Conservation (phyloP, 2,329 filamentous ascomycete species). For the Corynespora cassiicola region DNA sequence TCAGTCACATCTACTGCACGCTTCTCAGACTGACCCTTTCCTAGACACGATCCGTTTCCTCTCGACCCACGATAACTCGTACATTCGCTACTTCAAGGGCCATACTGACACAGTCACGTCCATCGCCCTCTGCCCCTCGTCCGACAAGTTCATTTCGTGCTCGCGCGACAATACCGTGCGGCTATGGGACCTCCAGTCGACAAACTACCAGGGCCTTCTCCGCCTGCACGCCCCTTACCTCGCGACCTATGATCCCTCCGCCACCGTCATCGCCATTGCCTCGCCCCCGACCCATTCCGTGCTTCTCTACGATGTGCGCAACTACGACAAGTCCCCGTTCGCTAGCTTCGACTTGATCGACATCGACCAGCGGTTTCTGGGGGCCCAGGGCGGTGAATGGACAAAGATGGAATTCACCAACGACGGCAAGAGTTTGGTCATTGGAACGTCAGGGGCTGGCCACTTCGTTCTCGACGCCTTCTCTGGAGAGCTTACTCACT, state of each 20-base stretch:
- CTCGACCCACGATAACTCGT: slow-evolving; percentile 93
- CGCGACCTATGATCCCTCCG: slow-evolving; percentile 89
- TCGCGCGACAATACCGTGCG: slow-evolving; percentile 89
- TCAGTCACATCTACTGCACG: too few species aligned
- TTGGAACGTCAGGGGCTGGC: slow-evolving; percentile 82
- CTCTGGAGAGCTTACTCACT: slow-evolving; percentile 78
- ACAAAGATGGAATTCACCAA: slow-evolving; percentile 95
- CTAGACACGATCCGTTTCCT: slow-evolving; percentile 81
- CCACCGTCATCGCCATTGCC: slow-evolving; percentile 87
- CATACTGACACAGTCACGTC: slow-evolving; percentile 86
- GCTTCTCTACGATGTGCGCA: slow-evolving; percentile 89
- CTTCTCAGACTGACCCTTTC: slow-evolving; percentile 32
- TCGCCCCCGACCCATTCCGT: slow-evolving; percentile 80
- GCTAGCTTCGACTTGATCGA: slow-evolving; percentile 81
- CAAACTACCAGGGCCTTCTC: slow-evolving; percentile 79
- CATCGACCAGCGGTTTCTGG: slow-evolving; percentile 58
- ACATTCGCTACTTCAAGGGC: slow-evolving; percentile 94
- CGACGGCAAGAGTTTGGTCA: slow-evolving; percentile 84
- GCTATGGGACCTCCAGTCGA: slow-evolving; percentile 85
- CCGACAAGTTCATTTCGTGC: slow-evolving; percentile 91
- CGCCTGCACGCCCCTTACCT: slow-evolving; percentile 83
- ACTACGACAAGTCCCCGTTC: slow-evolving; percentile 92
- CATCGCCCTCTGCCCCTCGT: slow-evolving; percentile 82
- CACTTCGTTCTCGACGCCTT: slow-evolving; percentile 97
- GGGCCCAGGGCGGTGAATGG: slow-evolving; percentile 70